Conservation (phyloP, 768 basidiomycete genomes). For the Calocybe gangraenosa region DNA sequence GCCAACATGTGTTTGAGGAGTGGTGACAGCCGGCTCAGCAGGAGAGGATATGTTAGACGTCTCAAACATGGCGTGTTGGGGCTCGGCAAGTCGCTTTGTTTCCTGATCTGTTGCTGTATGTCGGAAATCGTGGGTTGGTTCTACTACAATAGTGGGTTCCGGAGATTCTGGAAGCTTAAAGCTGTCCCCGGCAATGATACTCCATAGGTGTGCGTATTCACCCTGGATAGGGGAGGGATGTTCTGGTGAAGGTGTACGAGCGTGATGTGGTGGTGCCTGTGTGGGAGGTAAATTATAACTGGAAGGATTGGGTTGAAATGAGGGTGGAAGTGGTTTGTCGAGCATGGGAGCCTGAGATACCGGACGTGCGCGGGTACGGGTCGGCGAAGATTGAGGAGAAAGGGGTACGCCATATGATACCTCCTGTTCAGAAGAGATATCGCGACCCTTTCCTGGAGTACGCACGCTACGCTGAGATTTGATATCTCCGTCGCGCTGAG, state of each 20-base stretch:
- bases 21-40: constrained; percentile 2
- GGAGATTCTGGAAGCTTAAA: constrained; percentile 3
- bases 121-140: background rate
- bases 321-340: constrained; percentile 17
- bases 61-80: background rate
- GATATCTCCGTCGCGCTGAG: constrained; percentile 10
- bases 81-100: background rate
- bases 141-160: background rate
- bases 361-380: constrained; percentile 9
- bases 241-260: background rate
- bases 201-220: constrained; percentile 16
- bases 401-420: background rate
- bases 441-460: constrained; percentile 1
- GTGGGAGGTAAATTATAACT: background rate
- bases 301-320: background rate
- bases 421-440: background rate
- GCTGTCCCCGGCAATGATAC: constrained; percentile 11
- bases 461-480: constrained; percentile 1
- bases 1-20: background rate
- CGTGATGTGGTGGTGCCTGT: background rate
- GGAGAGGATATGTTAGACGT: constrained; percentile 1
- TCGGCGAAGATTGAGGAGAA: constrained; percentile 7
- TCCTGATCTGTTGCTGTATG: background rate
- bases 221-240: constrained; percentile 9
- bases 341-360: constrained; percentile 11